A percentile compares a stretch with the other conserved stretches of the same genome.
These are phyloP conservation scores for Lepidium aucheri DNA, from an alignment of 345 rosid species.

Conservation along the genomic window DNA sequence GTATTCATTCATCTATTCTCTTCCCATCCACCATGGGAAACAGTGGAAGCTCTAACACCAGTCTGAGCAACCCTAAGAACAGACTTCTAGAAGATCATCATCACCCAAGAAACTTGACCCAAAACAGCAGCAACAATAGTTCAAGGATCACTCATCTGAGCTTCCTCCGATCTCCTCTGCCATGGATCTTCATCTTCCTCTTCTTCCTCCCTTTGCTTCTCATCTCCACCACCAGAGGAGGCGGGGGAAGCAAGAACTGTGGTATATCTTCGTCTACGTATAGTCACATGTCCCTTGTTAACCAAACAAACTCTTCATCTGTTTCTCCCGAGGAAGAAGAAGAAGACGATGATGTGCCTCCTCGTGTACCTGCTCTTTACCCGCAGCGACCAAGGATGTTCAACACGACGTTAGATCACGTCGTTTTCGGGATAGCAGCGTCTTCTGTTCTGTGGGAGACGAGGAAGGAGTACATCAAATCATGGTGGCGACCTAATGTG, in stretches of 20 bases:
- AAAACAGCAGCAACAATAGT: slow-evolving; percentile 6
- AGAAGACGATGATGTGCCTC: not conserved
- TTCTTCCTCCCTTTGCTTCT: slow-evolving; percentile 42
- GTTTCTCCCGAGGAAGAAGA: slow-evolving; percentile 3
- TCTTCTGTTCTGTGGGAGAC: slow-evolving; percentile 61
- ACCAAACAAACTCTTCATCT: slow-evolving; percentile 27
- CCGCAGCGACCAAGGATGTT: slow-evolving; percentile 16
- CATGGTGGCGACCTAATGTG: slow-evolving; percentile 68
- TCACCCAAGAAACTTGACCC: not conserved
- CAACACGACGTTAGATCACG: slow-evolving; percentile 50
- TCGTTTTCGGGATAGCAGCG: slow-evolving; percentile 69
- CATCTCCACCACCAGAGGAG: slow-evolving; percentile 40
- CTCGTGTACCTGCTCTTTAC: not conserved
- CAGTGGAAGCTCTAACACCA: slow-evolving; percentile 12
- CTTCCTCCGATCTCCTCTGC: slow-evolving; percentile 27
- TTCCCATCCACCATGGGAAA: slow-evolving; percentile 21
- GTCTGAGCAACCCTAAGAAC: slow-evolving; percentile 3
- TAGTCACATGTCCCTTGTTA: slow-evolving; percentile 17
- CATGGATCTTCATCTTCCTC: slow-evolving; percentile 44
- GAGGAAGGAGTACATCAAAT: slow-evolving; percentile 71
- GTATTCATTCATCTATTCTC: not conserved
- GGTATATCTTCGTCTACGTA: not conserved
- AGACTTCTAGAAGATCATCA: slow-evolving; percentile 3
- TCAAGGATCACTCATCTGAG: slow-evolving; percentile 12
- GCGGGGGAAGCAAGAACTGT: slow-evolving; percentile 20